A percentile compares a stretch with the other conserved stretches of the same genome.
phyloP scores from a whole-genome alignment of 225 moss, liverwort and hornwort genomes.

The Antitrichia curtipendula region DNA sequence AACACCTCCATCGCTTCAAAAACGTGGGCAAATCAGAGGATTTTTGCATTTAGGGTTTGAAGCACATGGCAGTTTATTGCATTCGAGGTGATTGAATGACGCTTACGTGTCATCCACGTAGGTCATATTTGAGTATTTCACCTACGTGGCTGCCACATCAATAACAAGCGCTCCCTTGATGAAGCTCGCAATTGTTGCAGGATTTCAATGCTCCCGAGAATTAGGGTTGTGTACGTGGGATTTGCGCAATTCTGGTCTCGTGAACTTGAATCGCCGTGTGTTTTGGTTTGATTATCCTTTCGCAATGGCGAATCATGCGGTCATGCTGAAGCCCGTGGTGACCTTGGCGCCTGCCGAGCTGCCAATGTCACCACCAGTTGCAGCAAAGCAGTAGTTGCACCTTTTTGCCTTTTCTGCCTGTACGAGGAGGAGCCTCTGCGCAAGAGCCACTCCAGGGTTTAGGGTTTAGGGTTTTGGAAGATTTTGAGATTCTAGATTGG shows the following conservation, averaged over 20 bases:
- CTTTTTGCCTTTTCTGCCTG: neutral
- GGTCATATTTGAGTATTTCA: neutral
- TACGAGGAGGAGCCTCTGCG: neutral
- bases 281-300: neutral
- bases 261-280: neutral
- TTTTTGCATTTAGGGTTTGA: neutral
- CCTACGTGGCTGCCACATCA: neutral
- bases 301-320: conserved; percentile 17
- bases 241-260: neutral
- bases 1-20: neutral
- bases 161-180: neutral
- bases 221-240: neutral
- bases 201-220: neutral
- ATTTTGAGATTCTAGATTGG: neutral
- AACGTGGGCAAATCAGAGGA: neutral
- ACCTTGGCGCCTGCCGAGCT: neutral
- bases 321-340: conserved; percentile 5
- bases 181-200: neutral
- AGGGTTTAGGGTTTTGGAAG: neutral
- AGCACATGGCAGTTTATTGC: neutral
- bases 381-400: neutral
- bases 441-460: neutral
- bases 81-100: neutral
- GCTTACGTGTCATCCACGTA: neutral
- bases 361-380: conserved; percentile 1